Conservation (phyloP, 2,329 filamentous ascomycete genomes). For the Fusarium haematococcum region DNA sequence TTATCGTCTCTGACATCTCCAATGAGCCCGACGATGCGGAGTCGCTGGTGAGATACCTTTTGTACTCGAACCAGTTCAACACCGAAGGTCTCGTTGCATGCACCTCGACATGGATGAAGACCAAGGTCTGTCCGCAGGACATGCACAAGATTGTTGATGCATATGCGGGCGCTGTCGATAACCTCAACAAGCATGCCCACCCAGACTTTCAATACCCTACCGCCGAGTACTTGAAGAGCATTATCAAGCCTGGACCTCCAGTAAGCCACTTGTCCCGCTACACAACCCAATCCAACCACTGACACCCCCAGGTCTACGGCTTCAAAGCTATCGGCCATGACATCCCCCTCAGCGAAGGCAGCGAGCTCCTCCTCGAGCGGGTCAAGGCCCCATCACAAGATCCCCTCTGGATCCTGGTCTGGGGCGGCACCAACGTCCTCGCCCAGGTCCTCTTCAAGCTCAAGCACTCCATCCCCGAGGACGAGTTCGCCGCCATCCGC, state of each 20-base stretch:
- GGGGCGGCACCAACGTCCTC: conserved; percentile 66
- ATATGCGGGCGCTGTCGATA: conserved; percentile 58
- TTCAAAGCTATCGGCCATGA: conserved; percentile 48
- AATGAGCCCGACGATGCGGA: conserved; percentile 61
- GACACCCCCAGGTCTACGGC: conserved; percentile 46
- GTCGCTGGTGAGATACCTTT: conserved; percentile 57
- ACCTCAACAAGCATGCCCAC: conserved; percentile 61
- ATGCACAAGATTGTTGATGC: conserved; percentile 58
- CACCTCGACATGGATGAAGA: conserved; percentile 59
- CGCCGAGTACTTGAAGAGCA: conserved; percentile 48
- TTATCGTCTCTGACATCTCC: conserved; percentile 58
- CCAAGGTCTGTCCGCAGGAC: conserved; percentile 54
- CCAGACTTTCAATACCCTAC: conserved; percentile 56
- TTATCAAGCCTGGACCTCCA: conserved; percentile 54
- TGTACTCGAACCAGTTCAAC: conserved; percentile 61
- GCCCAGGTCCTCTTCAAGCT: conserved; percentile 60
- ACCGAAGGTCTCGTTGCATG: conserved; percentile 58
- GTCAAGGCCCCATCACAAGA: conserved; percentile 43
- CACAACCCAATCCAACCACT: background rate
- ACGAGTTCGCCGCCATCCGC: conserved; percentile 51
- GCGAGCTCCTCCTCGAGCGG: conserved; percentile 54
- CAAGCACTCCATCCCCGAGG: conserved; percentile 34
- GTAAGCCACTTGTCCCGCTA: conserved; percentile 28
- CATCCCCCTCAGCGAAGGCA: conserved; percentile 52
- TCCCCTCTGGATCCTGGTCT: conserved; percentile 64